Evolutionary conservation across 345 rosid genomes (phyloP), one percentile per base, ranked within the genome.

Genomic region (Eucalyptus lansdowneana): DNA sequence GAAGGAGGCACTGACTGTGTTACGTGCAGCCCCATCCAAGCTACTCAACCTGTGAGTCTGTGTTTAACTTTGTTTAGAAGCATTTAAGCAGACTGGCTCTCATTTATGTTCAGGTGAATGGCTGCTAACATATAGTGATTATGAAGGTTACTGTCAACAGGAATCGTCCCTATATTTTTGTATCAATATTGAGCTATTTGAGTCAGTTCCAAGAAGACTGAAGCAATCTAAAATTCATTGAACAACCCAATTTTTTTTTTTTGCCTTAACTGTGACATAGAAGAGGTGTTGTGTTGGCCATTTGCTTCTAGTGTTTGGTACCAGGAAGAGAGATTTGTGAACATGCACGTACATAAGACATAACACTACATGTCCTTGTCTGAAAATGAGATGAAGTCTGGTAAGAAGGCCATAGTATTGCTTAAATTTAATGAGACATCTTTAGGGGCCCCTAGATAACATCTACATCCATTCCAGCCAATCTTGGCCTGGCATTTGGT

Each of bases 21-120:
- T 97, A 90, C 95, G 96, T 86, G 99, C 98, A 25, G 98, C 98
- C 50, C 99, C 99, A 89, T 96, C 98, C 88, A 96, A 97, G 91
- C 94, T 97, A 65, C 99, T 97, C 89, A 96, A 95, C 90, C 97
- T 97, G 99, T 97, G 90, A 96, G 97, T 93, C 89, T 40, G 76
- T 60, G 50, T 87, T 34, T 47, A 76, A 21, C 27, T 40, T 40
- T 21, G 29, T 40, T 44, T 40, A 76, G 85, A 76, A 76, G 47
- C 85, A 44, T 40, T 76, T 76, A 76, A 76, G 47, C 83, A 76
- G 85, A 40, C 16, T 40, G 85, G 47, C 47, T 76, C 29, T 76
- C 81, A 72, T 76, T 76, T 76, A 76, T 76, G 85, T 76, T 76
- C 16, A 22, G 47, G 85, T 5, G 9, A 76, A 40, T 21, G 85